A percentile compares a stretch with the other conserved stretches of the same genome.
phyloP scores from a whole-genome alignment of 1,284 basidiomycete species.

The Trichosporon coremiiforme region DNA sequence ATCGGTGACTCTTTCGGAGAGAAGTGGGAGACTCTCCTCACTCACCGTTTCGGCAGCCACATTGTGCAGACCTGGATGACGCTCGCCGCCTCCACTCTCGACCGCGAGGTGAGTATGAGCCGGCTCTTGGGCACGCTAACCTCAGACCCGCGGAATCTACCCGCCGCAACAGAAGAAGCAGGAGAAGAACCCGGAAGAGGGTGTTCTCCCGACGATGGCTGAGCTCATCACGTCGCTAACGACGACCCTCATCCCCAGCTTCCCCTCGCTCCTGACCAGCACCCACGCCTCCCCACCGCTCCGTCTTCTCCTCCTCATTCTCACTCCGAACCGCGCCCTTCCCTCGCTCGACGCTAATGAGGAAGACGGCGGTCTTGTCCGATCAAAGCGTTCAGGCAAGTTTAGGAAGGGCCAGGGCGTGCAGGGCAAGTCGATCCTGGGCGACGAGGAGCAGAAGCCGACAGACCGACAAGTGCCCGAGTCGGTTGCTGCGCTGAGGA shows the following conservation, averaged over 20 bases:
- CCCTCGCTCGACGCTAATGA: slow-evolving; percentile 58
- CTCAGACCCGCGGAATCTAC: slow-evolving; percentile 66
- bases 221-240: slow-evolving; percentile 40
- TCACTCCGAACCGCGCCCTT: slow-evolving; percentile 60
- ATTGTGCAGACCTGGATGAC: slow-evolving; percentile 84
- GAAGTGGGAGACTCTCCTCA: slow-evolving; percentile 73
- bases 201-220: slow-evolving; percentile 72
- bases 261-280: slow-evolving; percentile 71
- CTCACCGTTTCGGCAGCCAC: slow-evolving; percentile 87
- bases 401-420: slow-evolving; percentile 53
- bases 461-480: slow-evolving; percentile 44
- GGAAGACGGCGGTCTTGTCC: slow-evolving; percentile 38
- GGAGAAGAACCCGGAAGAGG: slow-evolving; percentile 46
- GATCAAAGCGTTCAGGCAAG: slow-evolving; percentile 54
- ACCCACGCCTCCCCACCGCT: slow-evolving; percentile 86
- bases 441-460: slow-evolving; percentile 42
- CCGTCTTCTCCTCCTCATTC: slow-evolving; percentile 72
- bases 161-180: slow-evolving; percentile 61
- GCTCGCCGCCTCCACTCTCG: slow-evolving; percentile 71
- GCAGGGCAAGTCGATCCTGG: slow-evolving; percentile 54
- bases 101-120: slow-evolving; percentile 69
- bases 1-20: slow-evolving; percentile 80
- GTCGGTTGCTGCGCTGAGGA: slow-evolving; percentile 27
- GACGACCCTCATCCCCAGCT: slow-evolving; percentile 58
- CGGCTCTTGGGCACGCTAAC: background rate